Conservation (phyloP, 306 rosid species). For the Quercus engelmannii region DNA sequence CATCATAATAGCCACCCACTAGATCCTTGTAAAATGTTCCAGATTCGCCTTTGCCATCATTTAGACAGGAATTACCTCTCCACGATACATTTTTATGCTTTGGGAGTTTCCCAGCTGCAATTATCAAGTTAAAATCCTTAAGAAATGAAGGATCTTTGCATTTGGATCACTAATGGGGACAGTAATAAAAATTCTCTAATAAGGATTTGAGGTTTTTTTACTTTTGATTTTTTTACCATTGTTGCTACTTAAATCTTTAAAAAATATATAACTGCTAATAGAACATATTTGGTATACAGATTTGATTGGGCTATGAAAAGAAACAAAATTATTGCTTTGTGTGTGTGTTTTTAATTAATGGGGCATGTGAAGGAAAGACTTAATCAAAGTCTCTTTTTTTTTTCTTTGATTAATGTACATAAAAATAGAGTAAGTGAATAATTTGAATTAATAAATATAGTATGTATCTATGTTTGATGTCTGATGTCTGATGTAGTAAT, state of each 20-base stretch:
- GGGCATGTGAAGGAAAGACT: no score
- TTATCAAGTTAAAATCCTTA: background rate
- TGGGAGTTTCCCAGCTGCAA: constrained; percentile 85
- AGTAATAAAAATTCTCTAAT: background rate
- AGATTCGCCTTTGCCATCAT: constrained; percentile 55
- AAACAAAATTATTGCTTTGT: no score
- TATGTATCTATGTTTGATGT: no score
- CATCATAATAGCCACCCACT: constrained; percentile 88
- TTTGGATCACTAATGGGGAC: background rate
- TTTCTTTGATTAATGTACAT: background rate
- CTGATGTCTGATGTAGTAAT: no score
- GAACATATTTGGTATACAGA: background rate
- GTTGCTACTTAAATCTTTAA: no score
- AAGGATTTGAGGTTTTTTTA: no score
- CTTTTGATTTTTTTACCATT: no score
- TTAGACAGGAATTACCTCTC: constrained; percentile 80
- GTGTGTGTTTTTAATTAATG: no score
- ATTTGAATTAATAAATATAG: no score
- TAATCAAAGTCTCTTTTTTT: background rate
- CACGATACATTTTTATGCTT: constrained; percentile 95
- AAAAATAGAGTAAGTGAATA: no score
- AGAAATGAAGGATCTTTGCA: background rate
- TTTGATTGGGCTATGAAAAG: background rate
- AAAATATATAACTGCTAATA: background rate
- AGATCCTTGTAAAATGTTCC: constrained; percentile 59